Evolutionary conservation across 257 asterid genomes (phyloP).

Genomic region (Buddleja alternifolia): DNA sequence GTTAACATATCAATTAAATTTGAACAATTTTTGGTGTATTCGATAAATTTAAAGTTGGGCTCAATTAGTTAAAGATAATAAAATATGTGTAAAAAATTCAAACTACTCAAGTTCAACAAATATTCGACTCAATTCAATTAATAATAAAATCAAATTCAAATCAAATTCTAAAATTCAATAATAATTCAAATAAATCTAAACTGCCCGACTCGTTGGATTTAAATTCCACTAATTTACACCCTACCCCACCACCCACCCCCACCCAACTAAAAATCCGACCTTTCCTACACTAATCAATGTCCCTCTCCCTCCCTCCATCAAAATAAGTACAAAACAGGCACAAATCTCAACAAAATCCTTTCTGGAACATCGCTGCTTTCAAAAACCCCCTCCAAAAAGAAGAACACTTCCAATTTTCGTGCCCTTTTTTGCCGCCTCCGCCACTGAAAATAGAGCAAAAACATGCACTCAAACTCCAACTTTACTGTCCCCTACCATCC

Average conservation of each 20-base stretch:
- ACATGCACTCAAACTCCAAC: background rate
- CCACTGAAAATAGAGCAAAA: background rate
- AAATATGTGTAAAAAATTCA: too few species aligned
- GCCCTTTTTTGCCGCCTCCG: slow-evolving; percentile 34
- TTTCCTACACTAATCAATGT: slow-evolving; percentile 14
- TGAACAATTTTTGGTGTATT: too few species aligned
- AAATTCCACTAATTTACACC: background rate
- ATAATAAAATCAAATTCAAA: too few species aligned
- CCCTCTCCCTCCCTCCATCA: background rate
- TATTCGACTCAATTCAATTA: too few species aligned
- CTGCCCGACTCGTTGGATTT: background rate
- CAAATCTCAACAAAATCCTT: slow-evolving; percentile 10
- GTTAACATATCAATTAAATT: too few species aligned
- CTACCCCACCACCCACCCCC: background rate
- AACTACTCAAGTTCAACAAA: too few species aligned
- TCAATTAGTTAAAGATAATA: too few species aligned
- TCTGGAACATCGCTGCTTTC: slow-evolving; percentile 23
- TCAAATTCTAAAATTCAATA: too few species aligned
- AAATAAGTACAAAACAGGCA: slow-evolving; percentile 1
- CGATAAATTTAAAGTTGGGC: too few species aligned
- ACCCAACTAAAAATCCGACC: background rate
- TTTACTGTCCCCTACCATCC: background rate
- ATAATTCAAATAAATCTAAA: background rate
- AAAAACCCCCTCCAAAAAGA: slow-evolving; percentile 12
- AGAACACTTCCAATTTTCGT: slow-evolving; percentile 19